Evolutionary conservation across 306 rosid species (phyloP).

Genomic region (Lagenaria siceraria): DNA sequence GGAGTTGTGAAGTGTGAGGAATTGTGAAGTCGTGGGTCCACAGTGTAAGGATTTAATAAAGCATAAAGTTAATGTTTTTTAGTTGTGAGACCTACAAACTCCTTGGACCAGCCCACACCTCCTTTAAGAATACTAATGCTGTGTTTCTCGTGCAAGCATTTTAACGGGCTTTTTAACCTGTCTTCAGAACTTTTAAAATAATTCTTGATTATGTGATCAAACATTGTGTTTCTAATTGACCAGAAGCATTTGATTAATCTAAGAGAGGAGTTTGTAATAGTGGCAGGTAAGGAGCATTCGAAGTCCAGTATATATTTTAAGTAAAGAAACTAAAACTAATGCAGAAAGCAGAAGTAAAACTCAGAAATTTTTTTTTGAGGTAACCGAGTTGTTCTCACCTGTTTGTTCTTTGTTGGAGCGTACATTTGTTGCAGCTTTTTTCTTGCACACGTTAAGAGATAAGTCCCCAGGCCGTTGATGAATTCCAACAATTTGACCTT

Average conservation of each 20-base stretch:
- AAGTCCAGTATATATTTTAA: neutral
- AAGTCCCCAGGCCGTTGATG: constrained; percentile 97
- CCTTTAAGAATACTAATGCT: neutral
- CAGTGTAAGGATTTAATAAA: too few species aligned
- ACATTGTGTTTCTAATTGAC: neutral
- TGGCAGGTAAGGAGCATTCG: neutral
- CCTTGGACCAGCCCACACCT: too few species aligned
- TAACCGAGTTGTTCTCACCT: constrained; percentile 41
- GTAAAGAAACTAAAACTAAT: neutral
- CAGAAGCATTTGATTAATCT: neutral
- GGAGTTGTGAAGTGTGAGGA: too few species aligned
- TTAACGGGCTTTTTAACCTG: neutral
- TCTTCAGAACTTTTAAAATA: neutral
- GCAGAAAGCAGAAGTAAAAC: neutral
- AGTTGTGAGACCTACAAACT: too few species aligned
- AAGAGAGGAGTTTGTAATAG: neutral
- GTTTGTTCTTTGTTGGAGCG: constrained; percentile 92
- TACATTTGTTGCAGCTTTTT: constrained; percentile 88
- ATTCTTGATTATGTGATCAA: neutral
- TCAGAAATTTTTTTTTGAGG: too few species aligned
- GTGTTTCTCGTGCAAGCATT: neutral
- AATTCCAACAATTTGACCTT: constrained; percentile 89
- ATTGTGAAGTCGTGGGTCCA: too few species aligned
- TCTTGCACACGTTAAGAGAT: constrained; percentile 87
- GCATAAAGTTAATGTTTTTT: too few species aligned